Evolutionary conservation across 192 early-diverging fungal genomes (phyloP), one percentile per base, ranked within the genome.

Genomic region (Linnemannia schmuckeri): DNA sequence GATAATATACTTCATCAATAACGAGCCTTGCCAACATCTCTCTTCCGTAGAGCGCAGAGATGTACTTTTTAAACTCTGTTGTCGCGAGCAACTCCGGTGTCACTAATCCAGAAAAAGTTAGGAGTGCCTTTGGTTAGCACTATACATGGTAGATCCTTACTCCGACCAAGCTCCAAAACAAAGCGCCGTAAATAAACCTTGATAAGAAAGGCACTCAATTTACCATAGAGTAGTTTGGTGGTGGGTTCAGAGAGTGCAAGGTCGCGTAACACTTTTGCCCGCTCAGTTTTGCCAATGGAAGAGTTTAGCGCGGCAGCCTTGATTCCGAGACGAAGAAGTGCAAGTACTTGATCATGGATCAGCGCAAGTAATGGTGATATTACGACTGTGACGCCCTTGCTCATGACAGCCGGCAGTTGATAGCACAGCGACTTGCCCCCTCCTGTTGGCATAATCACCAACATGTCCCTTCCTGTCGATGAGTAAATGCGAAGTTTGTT

Each of bases 381-480:
- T 3, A 99, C 98, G 40, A 98, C 77, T 0, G 97, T 98, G 0
- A 99, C 88, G 13, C 97, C 97, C 38, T 87, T 81, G 18, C 94
- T 96, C n/a, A 97, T 74, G 33, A 96, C 80, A 6, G 97, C 96
- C 0, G 97, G 97, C 13, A 99, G 90, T 90, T 98, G 97, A 83
- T 98, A 99, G 88, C 98, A 99, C 24, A 99, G 90, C 76, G 95
- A 96, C 86, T 99, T 99, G 4, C 98, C 98, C 0, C 97, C 97
- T 55, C 98, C 98, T 1, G 98, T 99, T 1, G 98, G 98, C 98
- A 99, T 99, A n/a, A 99, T 90, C 44, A 99, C 96, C 89, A 99
- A 96, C 10, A 94, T 93, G 77, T 99, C 98, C 66, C 93, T 89
- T 9, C 96, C 97, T 70, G 75, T 8, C 2, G 61, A 33, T 0